phyloP scores from a whole-genome alignment of 352 stramenopile species.

The Pythium myriotylum region DNA sequence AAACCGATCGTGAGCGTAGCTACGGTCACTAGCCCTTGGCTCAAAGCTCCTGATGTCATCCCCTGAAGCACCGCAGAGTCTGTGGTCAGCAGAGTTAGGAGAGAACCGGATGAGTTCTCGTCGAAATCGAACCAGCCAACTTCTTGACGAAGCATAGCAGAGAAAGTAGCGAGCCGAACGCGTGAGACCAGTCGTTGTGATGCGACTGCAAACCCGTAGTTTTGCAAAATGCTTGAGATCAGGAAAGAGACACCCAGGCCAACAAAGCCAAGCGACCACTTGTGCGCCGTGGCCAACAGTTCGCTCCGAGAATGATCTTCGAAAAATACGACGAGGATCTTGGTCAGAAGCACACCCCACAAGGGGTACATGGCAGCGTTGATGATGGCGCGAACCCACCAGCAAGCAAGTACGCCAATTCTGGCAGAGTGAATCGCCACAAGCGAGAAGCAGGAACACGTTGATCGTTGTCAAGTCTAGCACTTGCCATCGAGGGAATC shows the following conservation, averaged over 20 bases:
- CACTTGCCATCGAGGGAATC: no score
- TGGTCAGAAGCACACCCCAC: constrained; percentile 33
- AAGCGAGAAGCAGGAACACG: constrained; percentile 17
- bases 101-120: constrained; percentile 50
- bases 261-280: constrained; percentile 33
- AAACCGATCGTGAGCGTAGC: constrained; percentile 28
- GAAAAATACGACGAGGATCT: constrained; percentile 33
- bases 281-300: constrained; percentile 16
- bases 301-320: constrained; percentile 13
- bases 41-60: constrained; percentile 47
- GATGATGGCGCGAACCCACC: constrained; percentile 45
- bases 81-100: constrained; percentile 46
- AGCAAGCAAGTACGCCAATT: constrained; percentile 34
- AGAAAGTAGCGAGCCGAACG: constrained; percentile 31
- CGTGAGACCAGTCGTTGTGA: constrained; percentile 37
- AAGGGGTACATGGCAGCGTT: constrained; percentile 36
- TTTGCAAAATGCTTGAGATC: constrained; percentile 14
- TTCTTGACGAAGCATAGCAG: constrained; percentile 50
- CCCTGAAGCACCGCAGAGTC: constrained; percentile 58
- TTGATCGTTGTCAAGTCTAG: no score
- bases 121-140: constrained; percentile 61
- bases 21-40: constrained; percentile 32
- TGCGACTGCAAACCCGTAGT: constrained; percentile 34
- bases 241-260: constrained; percentile 9
- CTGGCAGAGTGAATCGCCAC: constrained; percentile 27